Percentiles rank a stretch among this genome's conserved stretches.
These are phyloP conservation scores for Neopestalotiopsis clavispora DNA, from an alignment of 2,329 filamentous ascomycete species.

Conservation along the genomic window DNA sequence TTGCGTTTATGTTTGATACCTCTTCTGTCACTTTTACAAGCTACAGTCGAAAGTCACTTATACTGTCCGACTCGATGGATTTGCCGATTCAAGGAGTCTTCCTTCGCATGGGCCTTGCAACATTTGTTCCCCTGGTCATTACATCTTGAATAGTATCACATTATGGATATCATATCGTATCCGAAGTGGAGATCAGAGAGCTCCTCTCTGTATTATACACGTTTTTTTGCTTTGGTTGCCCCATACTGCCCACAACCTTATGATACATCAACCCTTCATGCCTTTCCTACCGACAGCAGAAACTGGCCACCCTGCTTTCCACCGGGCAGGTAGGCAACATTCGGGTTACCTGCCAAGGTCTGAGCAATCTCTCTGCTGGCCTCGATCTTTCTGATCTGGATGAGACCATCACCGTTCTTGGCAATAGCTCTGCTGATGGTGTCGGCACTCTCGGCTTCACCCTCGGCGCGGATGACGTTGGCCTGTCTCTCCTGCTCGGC, in stretches of 20 bases:
- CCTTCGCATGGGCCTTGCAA: background rate
- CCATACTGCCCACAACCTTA: conserved; percentile 2
- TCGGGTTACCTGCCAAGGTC: conserved; percentile 87
- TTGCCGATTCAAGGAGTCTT: background rate
- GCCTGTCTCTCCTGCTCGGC: conserved; percentile 99
- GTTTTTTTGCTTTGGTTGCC: conserved; percentile 17
- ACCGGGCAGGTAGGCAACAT: conserved; percentile 91
- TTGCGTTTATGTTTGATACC: too few relatives aligned
- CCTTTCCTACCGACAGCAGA: conserved; percentile 56
- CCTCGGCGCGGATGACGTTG: conserved; percentile 97
- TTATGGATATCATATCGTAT: conserved; percentile 33
- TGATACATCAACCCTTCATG: conserved; percentile 31
- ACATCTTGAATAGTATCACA: conserved; percentile 29
- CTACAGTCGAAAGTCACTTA: too few relatives aligned
- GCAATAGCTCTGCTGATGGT: conserved; percentile 93
- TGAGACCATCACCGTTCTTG: conserved; percentile 90
- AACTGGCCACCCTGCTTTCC: conserved; percentile 59
- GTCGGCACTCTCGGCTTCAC: conserved; percentile 95
- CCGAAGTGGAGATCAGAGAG: conserved; percentile 39
- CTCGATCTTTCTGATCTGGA: conserved; percentile 97
- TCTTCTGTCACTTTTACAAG: too few relatives aligned
- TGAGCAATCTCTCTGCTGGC: conserved; percentile 94
- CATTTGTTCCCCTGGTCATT: background rate
- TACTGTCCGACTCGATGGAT: too few relatives aligned
- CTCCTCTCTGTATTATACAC: conserved; percentile 33